Evolutionary conservation across 1,284 basidiomycete species (phyloP), one percentile per base, ranked within the genome.

Genomic region (Apiotrichum montevideense): DNA sequence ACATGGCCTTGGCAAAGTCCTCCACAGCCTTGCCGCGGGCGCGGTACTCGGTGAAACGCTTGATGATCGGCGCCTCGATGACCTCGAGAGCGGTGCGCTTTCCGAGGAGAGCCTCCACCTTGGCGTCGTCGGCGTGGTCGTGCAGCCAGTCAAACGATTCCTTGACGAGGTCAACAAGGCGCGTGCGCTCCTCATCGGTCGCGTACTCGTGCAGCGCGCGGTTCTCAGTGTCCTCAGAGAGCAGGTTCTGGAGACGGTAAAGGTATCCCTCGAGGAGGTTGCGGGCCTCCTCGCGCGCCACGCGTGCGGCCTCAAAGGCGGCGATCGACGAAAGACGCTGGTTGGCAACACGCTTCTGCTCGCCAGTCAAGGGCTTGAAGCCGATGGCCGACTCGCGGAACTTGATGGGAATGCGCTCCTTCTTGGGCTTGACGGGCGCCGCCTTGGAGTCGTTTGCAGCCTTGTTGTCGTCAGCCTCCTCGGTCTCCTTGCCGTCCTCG

Each of bases 181-280:
- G 78, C 52, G 81, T 76, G 54, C 90, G 80, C 77, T 99, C 96
- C 8, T 74, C 69, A 9, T 81, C 77, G 61, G 84, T 87, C 44
- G 87, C 90, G 71, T 85, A 94, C 69, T 86, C 86, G 73, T 83
- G 83, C 77, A 92, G 88, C 14, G 87, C 86, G 3, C 84, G 83
- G 58, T 65, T 68, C 3, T 85, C 81, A 1, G 78, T 71, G 7
- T 84, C 82, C 41, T 85, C 83, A 44, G 86, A 83, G 8, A 98
- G 78, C 32, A 93, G 80, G 70, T 94, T 93, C 29, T 90, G 85
- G 37, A 97, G 79, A 56, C 86, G 84, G 79, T 99, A 99, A 15
- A 98, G 77, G 74, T 94, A 95, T 33, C 87, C 84, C 76, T 99
- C 96, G 55, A 99, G 84, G 34, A 83, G 81, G 77, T 99, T 99